Base-by-base conservation (phyloP, 352 stramenopile species). In the Chrysophaeum taylorii region DNA sequence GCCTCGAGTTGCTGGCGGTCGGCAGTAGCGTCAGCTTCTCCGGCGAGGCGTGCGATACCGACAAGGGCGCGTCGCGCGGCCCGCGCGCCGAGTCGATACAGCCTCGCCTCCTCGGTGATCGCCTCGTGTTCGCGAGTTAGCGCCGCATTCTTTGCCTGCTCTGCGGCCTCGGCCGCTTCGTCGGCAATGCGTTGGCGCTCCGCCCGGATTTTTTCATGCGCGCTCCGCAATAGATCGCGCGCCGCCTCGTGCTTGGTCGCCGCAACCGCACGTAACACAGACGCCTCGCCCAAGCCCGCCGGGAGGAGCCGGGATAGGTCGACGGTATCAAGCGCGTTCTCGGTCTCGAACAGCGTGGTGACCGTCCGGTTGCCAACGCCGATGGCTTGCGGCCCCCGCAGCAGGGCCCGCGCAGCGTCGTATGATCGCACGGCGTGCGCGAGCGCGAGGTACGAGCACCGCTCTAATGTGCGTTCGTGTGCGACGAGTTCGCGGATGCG, bases 1-100 rank as follows among this genome's bases (percentile, higher is more conserved):
- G 57, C 57, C 57, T 66, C 57, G 9, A 66, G 36, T 1, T n/a
- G 57, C 36, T 66, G 41, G 33, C 57, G 57, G 35, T 66, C 57
- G 12, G 57, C 57, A n/a, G n/a, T n/a, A n/a, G n/a, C n/a, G n/a
- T n/a, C 36, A 9, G 1, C 1, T 7, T 14, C 1, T 66, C 35
- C 18, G 31, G 23, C 31, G 5, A 18, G 9, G 12, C 57, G 21
- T 14, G 12, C 21, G 23, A 33, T 18, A 36, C 36, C 33, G 27
- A 5, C 25, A 15, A 9, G 9, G 7, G 33, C 52, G 39, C 7
- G 1, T 31, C 57, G 2, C 16, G 9, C 12, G 14, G 27, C 2
- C 2, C 14, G 33, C 2, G 1, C 14, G 33, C 57, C 57, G 12
- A 12, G 5, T 2, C 35, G 12, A 36, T 66, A 66, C 1, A 66